Percentiles rank a stretch among this genome's conserved stretches.
phyloP scores from a whole-genome alignment of 1,139 yeast species.

The Sugiyamaella grinbergsii region DNA sequence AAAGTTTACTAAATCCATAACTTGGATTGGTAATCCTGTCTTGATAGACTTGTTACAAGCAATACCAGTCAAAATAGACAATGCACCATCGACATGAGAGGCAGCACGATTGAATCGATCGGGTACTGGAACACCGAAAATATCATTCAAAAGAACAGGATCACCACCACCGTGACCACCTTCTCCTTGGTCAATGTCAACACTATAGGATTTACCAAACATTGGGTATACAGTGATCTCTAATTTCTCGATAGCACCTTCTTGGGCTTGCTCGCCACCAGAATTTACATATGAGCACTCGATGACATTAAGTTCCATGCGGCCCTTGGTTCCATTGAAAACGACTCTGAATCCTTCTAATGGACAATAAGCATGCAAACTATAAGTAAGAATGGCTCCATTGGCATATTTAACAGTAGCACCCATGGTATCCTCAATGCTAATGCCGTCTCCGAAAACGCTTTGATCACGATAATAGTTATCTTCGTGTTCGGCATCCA shows the following conservation, averaged over 20 bases:
- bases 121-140: conserved; percentile 26
- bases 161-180: conserved; percentile 31
- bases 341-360: conserved; percentile 27
- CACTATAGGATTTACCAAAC: conserved; percentile 25
- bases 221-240: conserved; percentile 25
- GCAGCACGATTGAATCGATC: conserved; percentile 29
- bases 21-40: conserved; percentile 26
- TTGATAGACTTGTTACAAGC: conserved; percentile 26
- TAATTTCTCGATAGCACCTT: conserved; percentile 26
- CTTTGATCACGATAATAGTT: conserved; percentile 27
- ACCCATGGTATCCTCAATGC: conserved; percentile 28
- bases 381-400: conserved; percentile 26
- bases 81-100: conserved; percentile 27
- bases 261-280: conserved; percentile 25
- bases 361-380: conserved; percentile 27
- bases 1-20: conserved; percentile 23
- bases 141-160: conserved; percentile 26
- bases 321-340: conserved; percentile 29
- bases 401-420: conserved; percentile 25
- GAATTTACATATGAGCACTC: conserved; percentile 28
- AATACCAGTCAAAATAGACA: conserved; percentile 27
- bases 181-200: conserved; percentile 19
- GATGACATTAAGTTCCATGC: conserved; percentile 25
- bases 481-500: conserved; percentile 29
- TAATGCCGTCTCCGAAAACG: conserved; percentile 28